Conservation (phyloP, 805 yeast genomes). For the Lipomyces spencermartinsiae region DNA sequence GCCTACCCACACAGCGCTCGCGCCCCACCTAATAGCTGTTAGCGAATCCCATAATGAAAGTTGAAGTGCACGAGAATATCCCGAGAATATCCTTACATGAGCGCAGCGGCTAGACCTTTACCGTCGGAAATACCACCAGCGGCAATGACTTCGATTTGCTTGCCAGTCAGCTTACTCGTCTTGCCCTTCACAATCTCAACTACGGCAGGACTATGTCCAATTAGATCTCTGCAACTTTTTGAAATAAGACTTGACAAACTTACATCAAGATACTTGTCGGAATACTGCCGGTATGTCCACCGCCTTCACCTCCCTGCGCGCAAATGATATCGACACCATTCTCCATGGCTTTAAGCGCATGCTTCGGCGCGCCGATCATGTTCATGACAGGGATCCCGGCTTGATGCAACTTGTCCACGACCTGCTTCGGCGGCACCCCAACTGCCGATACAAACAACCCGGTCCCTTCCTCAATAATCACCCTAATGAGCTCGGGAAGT, state of each 20-base stretch:
- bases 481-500: slow-evolving; percentile 37
- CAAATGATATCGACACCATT: slow-evolving; percentile 42
- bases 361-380: slow-evolving; percentile 42
- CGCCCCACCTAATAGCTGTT: slow-evolving; percentile 33
- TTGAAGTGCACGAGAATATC: background rate
- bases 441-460: slow-evolving; percentile 41
- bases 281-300: slow-evolving; percentile 42
- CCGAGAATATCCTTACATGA: slow-evolving; percentile 21
- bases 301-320: slow-evolving; percentile 45
- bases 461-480: slow-evolving; percentile 40
- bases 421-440: slow-evolving; percentile 41
- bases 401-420: slow-evolving; percentile 39
- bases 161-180: slow-evolving; percentile 40
- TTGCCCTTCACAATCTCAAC: slow-evolving; percentile 40
- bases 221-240: background rate
- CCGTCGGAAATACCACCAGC: slow-evolving; percentile 43
- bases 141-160: slow-evolving; percentile 41
- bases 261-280: slow-evolving; percentile 40
- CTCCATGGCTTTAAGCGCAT: slow-evolving; percentile 39
- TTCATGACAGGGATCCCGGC: slow-evolving; percentile 42
- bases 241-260: background rate
- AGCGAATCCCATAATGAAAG: background rate
- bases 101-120: slow-evolving; percentile 40
- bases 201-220: slow-evolving; percentile 37
- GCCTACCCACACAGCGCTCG: slow-evolving; percentile 43